Evolutionary conservation across 306 rosid species (phyloP).

Genomic region (Vachellia pachyceras): DNA sequence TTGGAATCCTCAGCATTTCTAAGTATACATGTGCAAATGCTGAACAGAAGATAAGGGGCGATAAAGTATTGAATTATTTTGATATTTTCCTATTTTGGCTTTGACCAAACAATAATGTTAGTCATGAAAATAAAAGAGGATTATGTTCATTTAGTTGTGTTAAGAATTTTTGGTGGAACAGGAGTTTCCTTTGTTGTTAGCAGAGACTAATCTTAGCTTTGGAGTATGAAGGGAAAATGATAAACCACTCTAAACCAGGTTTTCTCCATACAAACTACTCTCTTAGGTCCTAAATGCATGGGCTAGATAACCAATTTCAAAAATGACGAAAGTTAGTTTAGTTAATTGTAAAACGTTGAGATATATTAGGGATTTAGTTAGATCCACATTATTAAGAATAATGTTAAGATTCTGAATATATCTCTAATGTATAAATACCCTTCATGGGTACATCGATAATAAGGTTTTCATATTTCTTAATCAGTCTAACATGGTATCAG

Average conservation of each 20-base stretch:
- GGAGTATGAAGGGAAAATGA: background rate
- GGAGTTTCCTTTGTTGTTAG: background rate
- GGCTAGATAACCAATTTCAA: no score
- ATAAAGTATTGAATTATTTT: background rate
- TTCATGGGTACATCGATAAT: no score
- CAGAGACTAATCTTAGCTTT: background rate
- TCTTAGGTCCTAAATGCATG: no score
- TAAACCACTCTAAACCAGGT: background rate
- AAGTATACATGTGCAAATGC: conserved; percentile 21
- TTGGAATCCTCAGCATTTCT: conserved; percentile 13
- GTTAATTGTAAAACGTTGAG: no score
- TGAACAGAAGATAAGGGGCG: conserved; percentile 33
- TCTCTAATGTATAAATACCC: no score
- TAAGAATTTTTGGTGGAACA: background rate
- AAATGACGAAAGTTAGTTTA: no score
- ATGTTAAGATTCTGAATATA: no score
- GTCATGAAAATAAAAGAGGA: background rate
- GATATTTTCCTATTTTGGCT: background rate
- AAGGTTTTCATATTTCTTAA: no score
- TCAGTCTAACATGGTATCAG: no score
- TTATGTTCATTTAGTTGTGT: background rate
- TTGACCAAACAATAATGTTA: conserved; percentile 6
- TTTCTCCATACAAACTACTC: background rate
- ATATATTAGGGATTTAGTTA: no score
- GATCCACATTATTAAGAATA: no score